Evolutionary conservation across 495 filamentous ascomycete genomes (phyloP), one percentile per base, ranked within the genome.

Genomic region (Penicillium riverlandense): DNA sequence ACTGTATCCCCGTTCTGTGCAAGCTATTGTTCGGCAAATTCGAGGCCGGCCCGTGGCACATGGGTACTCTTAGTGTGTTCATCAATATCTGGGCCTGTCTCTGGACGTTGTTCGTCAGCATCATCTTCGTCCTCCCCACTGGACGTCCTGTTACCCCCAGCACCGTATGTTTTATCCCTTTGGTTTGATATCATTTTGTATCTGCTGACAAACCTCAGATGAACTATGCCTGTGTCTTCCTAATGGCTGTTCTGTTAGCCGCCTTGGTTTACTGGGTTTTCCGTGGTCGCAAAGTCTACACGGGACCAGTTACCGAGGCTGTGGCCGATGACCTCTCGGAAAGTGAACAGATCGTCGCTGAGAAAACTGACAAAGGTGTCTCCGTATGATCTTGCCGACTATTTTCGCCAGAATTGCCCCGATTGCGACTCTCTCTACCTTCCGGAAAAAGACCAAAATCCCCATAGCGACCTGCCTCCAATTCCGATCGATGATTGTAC

Each of bases 61-160:
- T 83, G 64, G 79, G 79, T 8, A 53, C 58, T 30, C 57, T 63
- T 11, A 65, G 70, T 38, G 40, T 50, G 1, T 53, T 48, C 9
- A 63, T 78, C 27, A 84, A 84, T 45, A 46, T 51, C 5, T 74
- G 71, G 62, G 77, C 79, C 5, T 69, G 72, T 11, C 37, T 68
- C 7, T 84, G 80, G 80, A 83, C 80, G 2, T 32, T 69, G 0
- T 82, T 83, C 50, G 78, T 82, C 40, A 66, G 63, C 8, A 63
- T 83, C 37, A 75, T 84, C 35, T 84, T 82, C 51, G 62, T 83
- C 39, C 63, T 82, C 50, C 80, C 80, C 1, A 80, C 77, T 1
- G 58, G 22, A 22, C 22, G 22, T 22, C 22, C 22, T 22, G 22
- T 22, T 3, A 0, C 4, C 6, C 2, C 22, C 22, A 22, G 22